Base-by-base conservation (phyloP, 495 filamentous ascomycete genomes). In the Podospora australis region DNA sequence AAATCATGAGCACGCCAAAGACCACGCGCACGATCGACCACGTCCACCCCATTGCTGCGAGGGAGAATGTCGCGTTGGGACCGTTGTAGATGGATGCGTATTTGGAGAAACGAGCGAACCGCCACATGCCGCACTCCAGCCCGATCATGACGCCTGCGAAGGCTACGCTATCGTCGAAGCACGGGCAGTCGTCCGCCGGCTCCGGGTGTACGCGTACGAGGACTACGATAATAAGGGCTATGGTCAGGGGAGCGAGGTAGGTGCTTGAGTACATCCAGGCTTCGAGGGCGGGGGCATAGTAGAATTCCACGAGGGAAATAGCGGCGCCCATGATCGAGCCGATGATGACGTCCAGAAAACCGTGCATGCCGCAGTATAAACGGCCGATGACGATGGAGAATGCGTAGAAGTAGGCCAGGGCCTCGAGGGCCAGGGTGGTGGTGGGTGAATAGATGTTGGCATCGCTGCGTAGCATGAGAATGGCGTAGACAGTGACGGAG, bases 301-400 rank as follows among this genome's bases (percentile, higher is more conserved):
- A 60, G 56, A 82, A 88, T 62, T 96, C 88, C 29, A 85, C 57
- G 16, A 84, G 63, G 2, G 88, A 71, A 49, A 80, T 77, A 23
- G 60, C 49, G 19, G 82, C 81, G 14, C 90, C 92, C 44, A 97
- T 73, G 16, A 79, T 52, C 42, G 80, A 85, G 2, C 92, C 92
- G 52, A 90, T 60, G 11, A 88, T 66, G 10, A 95, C 87, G 64
- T 98, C 92, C 32, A 95, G 70, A 67, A 98, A 92, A 28, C 92
- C 92, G 68, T 98, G 92, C 92, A 98, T 98, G 42, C 92, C 92
- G 61, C 92, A 97, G 68, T 97, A 97, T 19, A 98, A 69, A 38
- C 92, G 80, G 17, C 92, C 92, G 45, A 97, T 57, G 21, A 95
- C 73, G 53, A 98, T 96, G 19, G 90, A 95, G n/a, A 80, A 63